phyloP scores from a whole-genome alignment of 2,329 filamentous ascomycete species.

The Sporothrix pallida region DNA sequence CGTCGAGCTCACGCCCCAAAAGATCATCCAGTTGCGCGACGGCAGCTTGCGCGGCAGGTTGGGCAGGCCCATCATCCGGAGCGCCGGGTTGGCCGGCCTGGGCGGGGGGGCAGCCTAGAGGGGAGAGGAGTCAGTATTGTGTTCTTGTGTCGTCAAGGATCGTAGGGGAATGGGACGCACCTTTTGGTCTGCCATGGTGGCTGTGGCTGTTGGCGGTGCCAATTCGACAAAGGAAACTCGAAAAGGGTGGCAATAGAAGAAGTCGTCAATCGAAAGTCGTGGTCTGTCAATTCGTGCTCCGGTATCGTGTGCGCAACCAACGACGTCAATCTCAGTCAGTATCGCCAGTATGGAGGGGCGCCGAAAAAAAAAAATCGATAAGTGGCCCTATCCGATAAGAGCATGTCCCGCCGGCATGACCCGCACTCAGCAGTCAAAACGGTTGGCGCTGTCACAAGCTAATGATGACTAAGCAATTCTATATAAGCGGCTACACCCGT shows the following conservation, averaged over 20 bases:
- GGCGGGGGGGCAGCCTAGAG: background rate
- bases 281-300: background rate
- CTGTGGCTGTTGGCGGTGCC: background rate
- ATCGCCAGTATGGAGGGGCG: background rate
- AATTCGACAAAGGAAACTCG: background rate
- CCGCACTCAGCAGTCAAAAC: background rate
- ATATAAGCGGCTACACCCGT: background rate
- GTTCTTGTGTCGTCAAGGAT: too few species aligned
- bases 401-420: slow-evolving; percentile 20
- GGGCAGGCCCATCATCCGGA: slow-evolving; percentile 83
- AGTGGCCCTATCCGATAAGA: slow-evolving; percentile 21
- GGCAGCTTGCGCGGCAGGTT: slow-evolving; percentile 83
- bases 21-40: slow-evolving; percentile 97
- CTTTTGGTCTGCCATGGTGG: slow-evolving; percentile 22
- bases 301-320: background rate
- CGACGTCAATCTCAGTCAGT: slow-evolving; percentile 1
- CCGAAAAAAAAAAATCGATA: slow-evolving; percentile 24
- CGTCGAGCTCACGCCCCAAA: slow-evolving; percentile 77
- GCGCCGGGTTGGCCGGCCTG: slow-evolving; percentile 65
- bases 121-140: too few species aligned
- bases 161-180: background rate
- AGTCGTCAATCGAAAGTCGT: background rate
- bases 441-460: background rate
- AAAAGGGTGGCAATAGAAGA: background rate
- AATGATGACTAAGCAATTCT: slow-evolving; percentile 3